These are phyloP conservation scores for Platanus orientalis DNA, from an alignment of 164 flowering plant species.

Conservation along the genomic window DNA sequence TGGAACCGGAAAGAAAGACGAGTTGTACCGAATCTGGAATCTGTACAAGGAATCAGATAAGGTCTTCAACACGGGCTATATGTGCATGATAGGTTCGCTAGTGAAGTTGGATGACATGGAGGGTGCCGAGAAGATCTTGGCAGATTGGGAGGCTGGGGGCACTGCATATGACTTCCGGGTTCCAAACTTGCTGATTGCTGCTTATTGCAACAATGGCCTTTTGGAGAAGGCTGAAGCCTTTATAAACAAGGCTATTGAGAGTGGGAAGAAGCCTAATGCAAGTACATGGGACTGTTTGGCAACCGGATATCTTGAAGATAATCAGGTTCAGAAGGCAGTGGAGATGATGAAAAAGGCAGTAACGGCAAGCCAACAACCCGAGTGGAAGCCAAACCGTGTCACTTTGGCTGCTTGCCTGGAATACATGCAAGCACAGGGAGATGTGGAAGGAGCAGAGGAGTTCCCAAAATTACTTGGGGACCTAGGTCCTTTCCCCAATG, in stretches of 20 bases:
- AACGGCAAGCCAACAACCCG: constrained; percentile 14
- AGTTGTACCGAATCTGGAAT: constrained; percentile 34
- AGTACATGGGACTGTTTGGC: constrained; percentile 37
- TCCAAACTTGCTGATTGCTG: constrained; percentile 32
- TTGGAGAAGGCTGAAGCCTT: constrained; percentile 43
- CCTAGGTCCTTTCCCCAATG: constrained; percentile 14
- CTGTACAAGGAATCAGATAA: constrained; percentile 23
- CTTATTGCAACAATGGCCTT: constrained; percentile 35
- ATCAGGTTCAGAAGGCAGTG: constrained; percentile 34
- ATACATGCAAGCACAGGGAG: constrained; percentile 28
- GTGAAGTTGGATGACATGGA: constrained; percentile 40
- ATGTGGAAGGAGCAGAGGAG: constrained; percentile 26
- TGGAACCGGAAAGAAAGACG: constrained; percentile 28
- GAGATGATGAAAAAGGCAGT: constrained; percentile 40
- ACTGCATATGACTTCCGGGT: constrained; percentile 29
- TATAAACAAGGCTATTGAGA: constrained; percentile 17
- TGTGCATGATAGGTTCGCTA: constrained; percentile 31
- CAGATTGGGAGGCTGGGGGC: constrained; percentile 37
- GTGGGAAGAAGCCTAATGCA: constrained; percentile 26
- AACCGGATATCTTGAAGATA: constrained; percentile 18
- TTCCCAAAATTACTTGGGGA: constrained; percentile 16
- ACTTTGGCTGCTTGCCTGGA: constrained; percentile 24
- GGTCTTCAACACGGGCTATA: constrained; percentile 26
- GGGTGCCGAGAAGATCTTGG: constrained; percentile 37
- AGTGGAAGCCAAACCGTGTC: constrained; percentile 22